phyloP scores from a whole-genome alignment of 345 rosid genomes.

The Limnanthes douglasii region DNA sequence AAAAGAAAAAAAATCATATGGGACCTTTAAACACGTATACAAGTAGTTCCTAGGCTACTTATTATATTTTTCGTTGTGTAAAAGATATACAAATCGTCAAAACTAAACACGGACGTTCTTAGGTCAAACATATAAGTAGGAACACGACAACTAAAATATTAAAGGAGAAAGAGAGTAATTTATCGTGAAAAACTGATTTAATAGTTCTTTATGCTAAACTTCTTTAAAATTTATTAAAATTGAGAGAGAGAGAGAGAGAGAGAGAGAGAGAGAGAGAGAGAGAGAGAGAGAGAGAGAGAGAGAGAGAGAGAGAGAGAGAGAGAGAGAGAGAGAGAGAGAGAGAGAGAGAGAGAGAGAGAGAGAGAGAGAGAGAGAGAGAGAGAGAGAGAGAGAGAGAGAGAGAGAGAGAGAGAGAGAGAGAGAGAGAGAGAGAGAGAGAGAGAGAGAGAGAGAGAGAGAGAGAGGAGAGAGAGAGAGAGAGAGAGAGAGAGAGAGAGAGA shows the following conservation, averaged over 20 bases:
- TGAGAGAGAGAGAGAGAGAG: neutral
- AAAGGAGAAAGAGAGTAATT: no score
- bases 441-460: conserved; percentile 8
- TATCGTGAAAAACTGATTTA: no score
- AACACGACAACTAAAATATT: neutral
- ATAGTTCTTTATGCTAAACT: no score
- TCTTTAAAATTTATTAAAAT: neutral
- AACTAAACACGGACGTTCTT: no score
- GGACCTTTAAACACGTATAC: no score
- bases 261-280: neutral
- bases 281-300: neutral
- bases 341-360: neutral
- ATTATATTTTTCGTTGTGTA: no score
- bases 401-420: conserved; percentile 9
- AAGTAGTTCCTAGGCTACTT: no score
- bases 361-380: no score
- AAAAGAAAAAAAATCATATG: no score
- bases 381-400: neutral
- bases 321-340: conserved; percentile 1
- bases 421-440: conserved; percentile 9
- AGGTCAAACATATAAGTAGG: neutral
- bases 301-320: neutral
- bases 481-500: neutral
- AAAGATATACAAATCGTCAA: no score
- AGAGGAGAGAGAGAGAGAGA: neutral